Percentiles rank a stretch among this genome's conserved stretches.
phyloP scores from a whole-genome alignment of 192 early-diverging fungal genomes.

The Coemansia sp. region DNA sequence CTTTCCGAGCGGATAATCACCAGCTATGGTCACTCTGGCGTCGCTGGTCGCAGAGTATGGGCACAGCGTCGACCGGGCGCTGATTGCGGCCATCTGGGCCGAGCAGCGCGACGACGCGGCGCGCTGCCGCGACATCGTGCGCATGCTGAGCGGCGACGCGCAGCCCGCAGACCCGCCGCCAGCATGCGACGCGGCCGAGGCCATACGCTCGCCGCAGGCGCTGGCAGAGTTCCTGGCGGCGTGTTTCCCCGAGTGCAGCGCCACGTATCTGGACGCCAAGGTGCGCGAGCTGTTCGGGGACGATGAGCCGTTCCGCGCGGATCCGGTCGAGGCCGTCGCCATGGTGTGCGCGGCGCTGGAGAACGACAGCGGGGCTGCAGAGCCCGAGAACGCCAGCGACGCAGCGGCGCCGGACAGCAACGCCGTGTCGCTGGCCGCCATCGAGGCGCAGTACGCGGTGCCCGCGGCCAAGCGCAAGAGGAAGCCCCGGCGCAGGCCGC shows the following conservation, averaged over 20 bases:
- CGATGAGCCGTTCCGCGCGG: constrained; percentile 13
- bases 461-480: constrained; percentile 4
- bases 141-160: constrained; percentile 29
- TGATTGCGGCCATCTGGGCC: constrained; percentile 41
- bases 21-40: constrained; percentile 20
- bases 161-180: background rate
- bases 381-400: no score
- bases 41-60: constrained; percentile 34
- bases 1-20: background rate
- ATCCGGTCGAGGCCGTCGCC: constrained; percentile 43
- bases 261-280: constrained; percentile 29
- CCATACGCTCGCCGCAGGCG: constrained; percentile 24
- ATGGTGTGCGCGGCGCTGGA: constrained; percentile 42
- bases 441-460: constrained; percentile 31
- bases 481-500: background rate
- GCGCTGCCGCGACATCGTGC: constrained; percentile 39
- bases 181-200: constrained; percentile 16
- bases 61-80: constrained; percentile 25
- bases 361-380: constrained; percentile 36
- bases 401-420: constrained; percentile 14
- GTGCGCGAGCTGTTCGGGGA: constrained; percentile 17
- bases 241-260: constrained; percentile 47
- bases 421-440: constrained; percentile 12
- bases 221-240: constrained; percentile 29
- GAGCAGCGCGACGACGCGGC: constrained; percentile 24